Conservation (phyloP, 805 yeast genomes). For the Candida incommunis region DNA sequence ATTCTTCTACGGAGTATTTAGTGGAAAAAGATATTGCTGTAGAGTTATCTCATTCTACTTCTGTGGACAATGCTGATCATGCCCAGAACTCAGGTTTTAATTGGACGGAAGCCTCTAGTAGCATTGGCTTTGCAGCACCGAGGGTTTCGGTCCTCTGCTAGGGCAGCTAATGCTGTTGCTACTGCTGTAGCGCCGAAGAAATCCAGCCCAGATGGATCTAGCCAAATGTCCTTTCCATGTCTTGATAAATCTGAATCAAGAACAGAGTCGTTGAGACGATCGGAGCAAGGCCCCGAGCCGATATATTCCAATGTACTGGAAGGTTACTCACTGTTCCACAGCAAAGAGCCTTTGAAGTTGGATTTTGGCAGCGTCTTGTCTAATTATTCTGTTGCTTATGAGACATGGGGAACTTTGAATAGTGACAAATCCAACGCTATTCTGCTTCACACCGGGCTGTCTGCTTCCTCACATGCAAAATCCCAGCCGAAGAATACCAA, state of each 20-base stretch:
- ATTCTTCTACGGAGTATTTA: too few species aligned
- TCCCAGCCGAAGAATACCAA: conserved; percentile 55
- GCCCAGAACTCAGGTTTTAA: too few species aligned
- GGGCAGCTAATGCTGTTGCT: too few species aligned
- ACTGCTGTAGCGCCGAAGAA: background rate
- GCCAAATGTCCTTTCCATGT: conserved; percentile 67
- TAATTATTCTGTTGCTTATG: conserved; percentile 73
- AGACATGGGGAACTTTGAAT: conserved; percentile 77
- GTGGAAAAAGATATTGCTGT: too few species aligned
- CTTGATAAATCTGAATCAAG: conserved; percentile 55
- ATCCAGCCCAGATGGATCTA: background rate
- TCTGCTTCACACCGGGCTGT: conserved; percentile 76
- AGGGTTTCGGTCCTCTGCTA: too few species aligned
- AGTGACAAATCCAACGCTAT: conserved; percentile 53
- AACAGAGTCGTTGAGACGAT: conserved; percentile 21
- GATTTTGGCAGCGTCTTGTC: conserved; percentile 76
- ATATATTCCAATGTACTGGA: conserved; percentile 36
- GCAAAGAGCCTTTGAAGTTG: conserved; percentile 45
- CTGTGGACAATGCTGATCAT: too few species aligned
- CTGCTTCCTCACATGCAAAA: conserved; percentile 89
- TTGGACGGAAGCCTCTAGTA: too few species aligned
- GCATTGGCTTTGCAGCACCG: too few species aligned
- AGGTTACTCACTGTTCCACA: conserved; percentile 52
- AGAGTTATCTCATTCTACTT: too few species aligned
- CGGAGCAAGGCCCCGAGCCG: conserved; percentile 73